Evolutionary conservation across 495 filamentous ascomycete species (phyloP), one percentile per base, ranked within the genome.

Genomic region (Penicillium psychrofluorescens): DNA sequence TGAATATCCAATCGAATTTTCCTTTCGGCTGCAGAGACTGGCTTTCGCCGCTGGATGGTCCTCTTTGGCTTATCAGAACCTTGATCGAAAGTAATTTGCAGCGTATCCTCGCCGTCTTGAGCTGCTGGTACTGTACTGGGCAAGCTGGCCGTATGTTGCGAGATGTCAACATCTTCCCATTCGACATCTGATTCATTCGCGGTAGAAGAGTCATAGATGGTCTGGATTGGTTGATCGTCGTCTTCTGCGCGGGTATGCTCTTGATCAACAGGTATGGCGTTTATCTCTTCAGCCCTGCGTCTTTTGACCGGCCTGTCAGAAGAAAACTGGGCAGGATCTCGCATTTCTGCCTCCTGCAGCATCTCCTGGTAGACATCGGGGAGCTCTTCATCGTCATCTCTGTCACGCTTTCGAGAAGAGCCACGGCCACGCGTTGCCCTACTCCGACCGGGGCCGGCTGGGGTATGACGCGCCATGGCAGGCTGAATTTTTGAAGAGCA

Each of bases 1-100:
- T 99, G 92, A 29, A 87, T 67, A 45, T 92, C 78, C 22, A 92
- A 60, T 33, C 90, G 75, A 9, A 79, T 62, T 38, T 74, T 78
- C 51, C 76, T 90, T 55, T 95, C 91, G 7, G 74, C 77, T 14
- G 73, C 78, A 28, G 75, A 83, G 36, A 89, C 67, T 8, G 76
- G 75, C 50, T 82, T 86, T 35, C 80, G 76, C 49, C 72, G 67
- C 14, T 48, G 41, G 8, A 53, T 43, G 34, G 45, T 50, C 16
- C 48, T 67, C 35, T 72, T 71, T 10, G 49, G 56, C 12, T 58
- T 41, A 29, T 71, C 62, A 7, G 68, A 46, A 1, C 66, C 63
- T 38, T 64, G 57, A 29, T 75, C 75, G 30, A 91, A 64, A 10
- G 76, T 77, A 22, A 92, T 73, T 29, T 81, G 67, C 29, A 83